Evolutionary conservation across 805 yeast genomes (phyloP), one percentile per base, ranked within the genome.

Genomic region (Saccharomycopsis schoenii): DNA sequence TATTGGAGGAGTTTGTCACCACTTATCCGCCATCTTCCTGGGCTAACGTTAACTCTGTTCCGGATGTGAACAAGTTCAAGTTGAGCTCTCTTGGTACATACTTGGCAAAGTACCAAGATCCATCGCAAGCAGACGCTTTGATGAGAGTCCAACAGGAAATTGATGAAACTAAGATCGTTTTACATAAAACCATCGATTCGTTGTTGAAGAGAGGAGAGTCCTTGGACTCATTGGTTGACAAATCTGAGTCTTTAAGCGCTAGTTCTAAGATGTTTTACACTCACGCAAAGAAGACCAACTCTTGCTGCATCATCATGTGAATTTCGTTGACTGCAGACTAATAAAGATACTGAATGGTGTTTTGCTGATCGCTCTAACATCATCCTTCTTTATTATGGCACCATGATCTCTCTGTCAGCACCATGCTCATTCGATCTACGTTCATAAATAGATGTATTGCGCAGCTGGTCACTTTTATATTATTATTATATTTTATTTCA

Each of bases 91-190:
- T 93, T 68, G 88, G 84, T 39, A 76, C 74, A 29, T 91, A 91
- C 71, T 76, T 94, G 67, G 76, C 78, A 68, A 89, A 89, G 70
- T 94, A 94, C 75, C 99, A 94, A 76, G 97, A 94, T 72, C 99
- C 99, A 37, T 80, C 87, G 51, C 97, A 94, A 77, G 98, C 98
- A 0, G 99, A 94, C 72, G 87, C 97, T 11, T 84, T 94, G 65
- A 86, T 94, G 96, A 88, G 87, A 73, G 99, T 94, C 24, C 99
- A 94, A 77, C 96, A 91, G 71, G 99, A 94, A 74, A 82, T 94
- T 68, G 99, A 94, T 73, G 99, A 94, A 71, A 94, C 99, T 42
- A 94, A 94, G 78, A 89, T 93, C 68, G 97, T 92, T 50, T 79
- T 94, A 69, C 98, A 94, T 75, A 92, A 93, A 76, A 91, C 97